A percentile compares a stretch with the other conserved stretches of the same genome.
Conservation (phyloP, 1,139 yeast species). For the Trichomonascaceae sp. region DNA sequence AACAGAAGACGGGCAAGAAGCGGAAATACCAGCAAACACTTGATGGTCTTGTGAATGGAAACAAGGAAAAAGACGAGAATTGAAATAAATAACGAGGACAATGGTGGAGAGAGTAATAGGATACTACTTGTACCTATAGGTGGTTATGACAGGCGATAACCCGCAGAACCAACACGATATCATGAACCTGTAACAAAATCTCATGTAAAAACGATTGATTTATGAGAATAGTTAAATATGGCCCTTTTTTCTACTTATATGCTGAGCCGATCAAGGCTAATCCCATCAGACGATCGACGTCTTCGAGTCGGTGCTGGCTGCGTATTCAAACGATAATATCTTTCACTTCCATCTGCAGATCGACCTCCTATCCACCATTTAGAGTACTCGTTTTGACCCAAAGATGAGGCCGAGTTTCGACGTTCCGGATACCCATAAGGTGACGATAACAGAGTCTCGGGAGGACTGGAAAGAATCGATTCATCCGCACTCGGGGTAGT, state of each 20-base stretch:
- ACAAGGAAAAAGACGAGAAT: slow-evolving; percentile 11
- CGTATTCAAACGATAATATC: slow-evolving; percentile 25
- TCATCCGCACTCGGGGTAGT: neutral
- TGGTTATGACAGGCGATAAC: too few species aligned
- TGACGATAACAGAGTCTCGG: neutral
- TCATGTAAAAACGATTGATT: neutral
- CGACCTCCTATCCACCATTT: slow-evolving; percentile 33
- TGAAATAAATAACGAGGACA: neutral
- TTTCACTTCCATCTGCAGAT: slow-evolving; percentile 28
- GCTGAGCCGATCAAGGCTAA: slow-evolving; percentile 27
- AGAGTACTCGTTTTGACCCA: slow-evolving; percentile 15
- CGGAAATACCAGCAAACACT: slow-evolving; percentile 3
- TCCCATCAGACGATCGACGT: slow-evolving; percentile 26
- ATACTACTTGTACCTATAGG: too few species aligned
- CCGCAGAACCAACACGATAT: neutral
- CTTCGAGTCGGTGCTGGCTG: slow-evolving; percentile 20
- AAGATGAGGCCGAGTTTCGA: slow-evolving; percentile 16
- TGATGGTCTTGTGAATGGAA: neutral
- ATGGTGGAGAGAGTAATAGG: neutral
- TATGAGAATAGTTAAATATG: neutral
- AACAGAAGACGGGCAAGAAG: neutral
- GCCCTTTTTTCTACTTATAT: slow-evolving; percentile 15
- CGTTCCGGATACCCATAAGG: slow-evolving; percentile 13
- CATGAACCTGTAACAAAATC: neutral
- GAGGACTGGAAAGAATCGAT: neutral